phyloP scores from a whole-genome alignment of 305 asterid species.

The Andrographis paniculata region DNA sequence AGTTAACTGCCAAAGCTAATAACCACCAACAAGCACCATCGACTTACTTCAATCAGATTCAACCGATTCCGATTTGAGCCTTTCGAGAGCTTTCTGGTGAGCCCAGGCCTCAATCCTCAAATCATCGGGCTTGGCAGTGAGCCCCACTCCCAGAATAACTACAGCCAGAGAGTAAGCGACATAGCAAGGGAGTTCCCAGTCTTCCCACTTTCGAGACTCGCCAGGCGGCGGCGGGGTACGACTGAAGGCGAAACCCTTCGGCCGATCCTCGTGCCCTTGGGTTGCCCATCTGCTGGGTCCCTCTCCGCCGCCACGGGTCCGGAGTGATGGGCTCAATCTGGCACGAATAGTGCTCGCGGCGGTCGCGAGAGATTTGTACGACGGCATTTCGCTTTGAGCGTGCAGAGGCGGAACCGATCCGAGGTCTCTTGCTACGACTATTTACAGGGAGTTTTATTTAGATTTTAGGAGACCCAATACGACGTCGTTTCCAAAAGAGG shows the following conservation, averaged over 20 bases:
- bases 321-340: slow-evolving; percentile 37
- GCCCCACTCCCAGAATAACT: slow-evolving; percentile 74
- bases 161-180: slow-evolving; percentile 66
- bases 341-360: slow-evolving; percentile 43
- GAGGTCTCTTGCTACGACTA: neutral
- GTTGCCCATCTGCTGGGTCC: slow-evolving; percentile 52
- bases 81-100: slow-evolving; percentile 67
- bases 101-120: slow-evolving; percentile 83
- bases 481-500: neutral
- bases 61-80: slow-evolving; percentile 40
- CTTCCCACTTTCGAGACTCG: slow-evolving; percentile 67
- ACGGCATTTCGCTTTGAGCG: slow-evolving; percentile 23
- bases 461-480: neutral
- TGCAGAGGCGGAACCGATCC: neutral
- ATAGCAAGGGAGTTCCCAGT: slow-evolving; percentile 81
- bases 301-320: slow-evolving; percentile 40
- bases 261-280: slow-evolving; percentile 70
- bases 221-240: slow-evolving; percentile 61
- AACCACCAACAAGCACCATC: neutral
- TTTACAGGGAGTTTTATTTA: no score
- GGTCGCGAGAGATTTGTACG: slow-evolving; percentile 32
- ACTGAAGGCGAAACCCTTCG: slow-evolving; percentile 60
- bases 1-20: slow-evolving; percentile 14
- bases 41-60: slow-evolving; percentile 25
- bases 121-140: slow-evolving; percentile 70